Percentiles rank a stretch among this genome's conserved stretches.
Evolutionary conservation across 1,284 basidiomycete species (phyloP).

Genomic region (Trametes hirsuta): DNA sequence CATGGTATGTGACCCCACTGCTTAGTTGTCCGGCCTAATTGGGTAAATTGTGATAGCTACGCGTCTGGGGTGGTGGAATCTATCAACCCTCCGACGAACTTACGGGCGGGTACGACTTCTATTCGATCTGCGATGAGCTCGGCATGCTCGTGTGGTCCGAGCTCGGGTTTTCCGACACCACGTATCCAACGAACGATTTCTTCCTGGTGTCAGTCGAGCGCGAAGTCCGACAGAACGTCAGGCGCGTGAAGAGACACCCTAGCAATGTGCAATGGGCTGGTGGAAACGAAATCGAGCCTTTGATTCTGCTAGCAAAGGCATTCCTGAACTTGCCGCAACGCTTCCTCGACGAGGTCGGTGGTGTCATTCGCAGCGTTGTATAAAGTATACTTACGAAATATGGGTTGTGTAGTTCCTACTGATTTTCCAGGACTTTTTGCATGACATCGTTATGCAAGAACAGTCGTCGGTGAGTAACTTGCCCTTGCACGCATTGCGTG

Average conservation of each 20-base stretch:
- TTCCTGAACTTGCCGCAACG: neutral
- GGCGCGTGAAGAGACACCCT: conserved; percentile 58
- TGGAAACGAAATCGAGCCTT: conserved; percentile 63
- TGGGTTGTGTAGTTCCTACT: conserved; percentile 43
- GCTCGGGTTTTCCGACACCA: conserved; percentile 61
- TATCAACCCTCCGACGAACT: conserved; percentile 39
- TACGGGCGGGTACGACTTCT: conserved; percentile 59
- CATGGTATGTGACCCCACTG: conserved; percentile 43
- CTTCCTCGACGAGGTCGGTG: neutral
- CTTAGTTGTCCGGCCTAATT: neutral
- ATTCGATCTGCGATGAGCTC: conserved; percentile 61
- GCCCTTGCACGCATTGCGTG: neutral
- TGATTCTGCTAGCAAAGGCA: conserved; percentile 38
- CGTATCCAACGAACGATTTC: conserved; percentile 58
- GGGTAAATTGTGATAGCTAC: conserved; percentile 40
- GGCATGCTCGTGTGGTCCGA: conserved; percentile 70
- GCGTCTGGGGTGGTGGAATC: conserved; percentile 59
- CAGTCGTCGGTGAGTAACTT: neutral
- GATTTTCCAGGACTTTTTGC: conserved; percentile 55
- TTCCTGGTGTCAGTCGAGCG: conserved; percentile 54
- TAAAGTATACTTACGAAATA: neutral
- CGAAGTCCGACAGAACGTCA: conserved; percentile 64
- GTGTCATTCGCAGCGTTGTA: neutral
- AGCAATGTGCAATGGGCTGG: conserved; percentile 65
- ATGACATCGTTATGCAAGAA: conserved; percentile 36